Conservation (phyloP, 345 rosid genomes). For the Salix suchowensis region DNA sequence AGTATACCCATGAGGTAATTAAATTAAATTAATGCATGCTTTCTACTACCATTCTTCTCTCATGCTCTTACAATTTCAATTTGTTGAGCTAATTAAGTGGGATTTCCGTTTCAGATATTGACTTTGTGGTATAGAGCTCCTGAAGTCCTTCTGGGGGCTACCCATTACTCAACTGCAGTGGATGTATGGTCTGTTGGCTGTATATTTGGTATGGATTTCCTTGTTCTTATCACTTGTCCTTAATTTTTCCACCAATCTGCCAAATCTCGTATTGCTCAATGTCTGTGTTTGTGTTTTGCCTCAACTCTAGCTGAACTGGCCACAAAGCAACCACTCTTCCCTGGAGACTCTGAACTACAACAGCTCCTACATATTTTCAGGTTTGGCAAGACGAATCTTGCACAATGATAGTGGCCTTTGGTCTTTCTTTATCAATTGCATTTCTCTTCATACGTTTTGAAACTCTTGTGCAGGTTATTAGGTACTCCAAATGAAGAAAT, state of each 20-base stretch:
- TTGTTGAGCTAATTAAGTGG: background rate
- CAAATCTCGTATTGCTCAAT: background rate
- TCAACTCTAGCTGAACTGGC: slow-evolving; percentile 62
- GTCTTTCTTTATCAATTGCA: background rate
- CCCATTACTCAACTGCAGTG: slow-evolving; percentile 94
- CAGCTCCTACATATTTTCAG: slow-evolving; percentile 95
- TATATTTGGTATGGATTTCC: slow-evolving; percentile 58
- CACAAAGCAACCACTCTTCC: slow-evolving; percentile 81
- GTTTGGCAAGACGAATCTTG: slow-evolving; percentile 19
- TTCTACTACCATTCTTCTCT: background rate
- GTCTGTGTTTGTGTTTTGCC: background rate
- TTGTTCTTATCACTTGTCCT: background rate
- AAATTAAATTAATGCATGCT: background rate
- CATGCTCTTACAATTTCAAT: background rate
- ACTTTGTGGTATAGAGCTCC: slow-evolving; percentile 98
- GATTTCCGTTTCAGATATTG: slow-evolving; percentile 49
- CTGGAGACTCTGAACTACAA: slow-evolving; percentile 92
- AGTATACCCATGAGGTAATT: slow-evolving; percentile 88
- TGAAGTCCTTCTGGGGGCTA: slow-evolving; percentile 88
- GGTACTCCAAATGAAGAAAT: slow-evolving; percentile 87
- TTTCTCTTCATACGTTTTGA: background rate
- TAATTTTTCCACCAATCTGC: background rate
- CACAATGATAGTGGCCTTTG: background rate
- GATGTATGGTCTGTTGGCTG: slow-evolving; percentile 97
- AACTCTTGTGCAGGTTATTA: slow-evolving; percentile 46